These are phyloP conservation scores for Spinacia oleracea DNA, from an alignment of 179 eudicot genomes.

Conservation along the genomic window DNA sequence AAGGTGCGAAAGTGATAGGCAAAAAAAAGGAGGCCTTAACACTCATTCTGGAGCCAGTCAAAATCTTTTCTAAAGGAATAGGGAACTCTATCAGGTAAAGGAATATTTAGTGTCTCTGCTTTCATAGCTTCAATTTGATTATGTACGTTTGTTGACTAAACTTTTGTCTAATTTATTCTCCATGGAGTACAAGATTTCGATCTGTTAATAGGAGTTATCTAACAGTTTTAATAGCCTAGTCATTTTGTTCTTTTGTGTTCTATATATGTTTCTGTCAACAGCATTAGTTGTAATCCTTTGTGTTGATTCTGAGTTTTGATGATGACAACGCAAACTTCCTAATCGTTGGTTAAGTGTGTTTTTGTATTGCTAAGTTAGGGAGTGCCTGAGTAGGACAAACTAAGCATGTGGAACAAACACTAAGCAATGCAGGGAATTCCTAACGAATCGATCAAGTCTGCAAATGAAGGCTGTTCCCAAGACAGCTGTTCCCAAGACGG, in stretches of 20 bases:
- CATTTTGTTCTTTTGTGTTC: not conserved
- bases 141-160: not conserved
- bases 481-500: no score
- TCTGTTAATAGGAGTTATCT: not conserved
- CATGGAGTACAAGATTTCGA: not conserved
- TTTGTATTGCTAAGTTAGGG: no score
- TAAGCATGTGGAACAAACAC: no score
- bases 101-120: no score
- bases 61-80: slow-evolving; percentile 49
- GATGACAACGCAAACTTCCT: no score
- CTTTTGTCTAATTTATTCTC: not conserved
- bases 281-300: slow-evolving; percentile 11
- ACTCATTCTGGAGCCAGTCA: slow-evolving; percentile 65
- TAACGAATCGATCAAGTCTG: no score
- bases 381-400: no score
- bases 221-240: not conserved
- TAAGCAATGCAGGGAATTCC: no score
- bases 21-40: slow-evolving; percentile 78
- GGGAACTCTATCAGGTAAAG: slow-evolving; percentile 60
- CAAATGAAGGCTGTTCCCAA: no score
- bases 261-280: not conserved
- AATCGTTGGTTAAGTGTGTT: no score
- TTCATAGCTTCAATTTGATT: slow-evolving; percentile 1
- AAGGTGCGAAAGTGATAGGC: slow-evolving; percentile 80
- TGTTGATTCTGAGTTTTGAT: no score